These are phyloP conservation scores for Talaromyces pinophilus DNA, from an alignment of 2,329 filamentous ascomycete genomes.

Conservation along the genomic window DNA sequence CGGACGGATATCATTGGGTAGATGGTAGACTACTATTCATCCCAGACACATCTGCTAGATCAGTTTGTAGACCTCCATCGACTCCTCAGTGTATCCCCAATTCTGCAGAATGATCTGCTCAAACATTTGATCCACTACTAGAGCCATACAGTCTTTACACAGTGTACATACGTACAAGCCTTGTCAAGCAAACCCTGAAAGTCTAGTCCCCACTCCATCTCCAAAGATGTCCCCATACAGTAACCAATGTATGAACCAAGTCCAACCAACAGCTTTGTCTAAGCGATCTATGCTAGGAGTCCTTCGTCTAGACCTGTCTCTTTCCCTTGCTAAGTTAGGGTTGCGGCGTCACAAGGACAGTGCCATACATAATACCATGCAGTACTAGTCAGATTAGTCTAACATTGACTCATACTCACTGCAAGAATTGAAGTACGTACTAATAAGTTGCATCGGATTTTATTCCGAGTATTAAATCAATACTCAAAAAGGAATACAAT, in stretches of 20 bases:
- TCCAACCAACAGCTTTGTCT: background rate
- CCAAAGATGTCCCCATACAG: background rate
- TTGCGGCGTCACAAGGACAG: conserved; percentile 18
- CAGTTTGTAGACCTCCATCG: background rate
- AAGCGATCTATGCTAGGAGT: background rate
- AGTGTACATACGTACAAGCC: background rate
- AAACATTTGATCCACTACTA: background rate
- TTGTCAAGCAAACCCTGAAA: background rate
- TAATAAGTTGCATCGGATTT: background rate
- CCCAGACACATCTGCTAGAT: background rate
- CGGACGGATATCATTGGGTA: background rate
- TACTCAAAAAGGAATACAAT: background rate
- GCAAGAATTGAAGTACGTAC: too few species aligned
- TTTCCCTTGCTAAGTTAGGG: conserved; percentile 4
- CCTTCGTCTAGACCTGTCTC: conserved; percentile 8
- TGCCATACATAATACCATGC: conserved; percentile 4
- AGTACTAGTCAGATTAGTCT: background rate
- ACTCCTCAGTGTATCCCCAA: background rate
- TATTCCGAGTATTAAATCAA: conserved; percentile 1
- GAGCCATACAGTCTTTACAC: background rate
- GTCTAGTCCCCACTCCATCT: background rate
- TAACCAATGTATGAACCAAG: conserved; percentile 4
- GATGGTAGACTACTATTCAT: background rate
- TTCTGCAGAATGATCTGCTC: background rate
- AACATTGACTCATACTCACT: background rate